Percentiles rank a stretch among this genome's conserved stretches.
Conservation (phyloP, 352 stramenopile genomes). For the Globisporangium echinulatum region DNA sequence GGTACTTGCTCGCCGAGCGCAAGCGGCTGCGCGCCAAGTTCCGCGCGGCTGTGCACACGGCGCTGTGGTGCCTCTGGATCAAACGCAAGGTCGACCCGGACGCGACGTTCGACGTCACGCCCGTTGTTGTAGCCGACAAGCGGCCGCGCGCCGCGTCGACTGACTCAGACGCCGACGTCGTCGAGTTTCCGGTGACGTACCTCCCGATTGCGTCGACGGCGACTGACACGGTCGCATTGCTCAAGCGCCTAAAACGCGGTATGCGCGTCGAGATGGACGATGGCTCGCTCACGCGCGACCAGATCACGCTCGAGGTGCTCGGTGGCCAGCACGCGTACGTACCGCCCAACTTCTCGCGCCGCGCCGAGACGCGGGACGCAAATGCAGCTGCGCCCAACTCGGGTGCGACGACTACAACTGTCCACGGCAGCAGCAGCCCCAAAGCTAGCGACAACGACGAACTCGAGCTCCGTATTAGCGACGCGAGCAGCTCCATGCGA, state of each 20-base stretch:
- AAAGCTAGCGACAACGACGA: slow-evolving; percentile 12
- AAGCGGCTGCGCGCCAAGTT: slow-evolving; percentile 58
- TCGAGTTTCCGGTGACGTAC: slow-evolving; percentile 63
- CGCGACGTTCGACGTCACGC: slow-evolving; percentile 32
- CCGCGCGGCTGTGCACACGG: slow-evolving; percentile 44
- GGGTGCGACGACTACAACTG: not conserved
- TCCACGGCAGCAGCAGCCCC: too few relatives aligned
- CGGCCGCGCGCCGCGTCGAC: slow-evolving; percentile 37
- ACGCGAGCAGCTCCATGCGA: slow-evolving; percentile 18
- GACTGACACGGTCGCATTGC: slow-evolving; percentile 48
- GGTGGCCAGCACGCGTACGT: slow-evolving; percentile 34
- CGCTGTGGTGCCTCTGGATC: slow-evolving; percentile 40
- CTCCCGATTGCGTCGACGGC: slow-evolving; percentile 47
- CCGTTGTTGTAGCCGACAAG: slow-evolving; percentile 12
- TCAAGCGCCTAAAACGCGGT: slow-evolving; percentile 39
- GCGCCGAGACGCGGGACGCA: not conserved
- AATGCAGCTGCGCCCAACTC: too few relatives aligned
- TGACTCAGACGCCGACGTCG: slow-evolving; percentile 37
- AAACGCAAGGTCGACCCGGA: slow-evolving; percentile 48
- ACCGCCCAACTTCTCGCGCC: slow-evolving; percentile 20
- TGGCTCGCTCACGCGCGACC: slow-evolving; percentile 69
- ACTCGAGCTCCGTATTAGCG: slow-evolving; percentile 38
- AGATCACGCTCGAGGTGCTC: slow-evolving; percentile 71
- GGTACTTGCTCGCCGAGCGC: slow-evolving; percentile 65
- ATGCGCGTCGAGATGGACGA: slow-evolving; percentile 72